phyloP scores from a whole-genome alignment of 306 rosid genomes.

The apple (Malus domestica) region DNA sequence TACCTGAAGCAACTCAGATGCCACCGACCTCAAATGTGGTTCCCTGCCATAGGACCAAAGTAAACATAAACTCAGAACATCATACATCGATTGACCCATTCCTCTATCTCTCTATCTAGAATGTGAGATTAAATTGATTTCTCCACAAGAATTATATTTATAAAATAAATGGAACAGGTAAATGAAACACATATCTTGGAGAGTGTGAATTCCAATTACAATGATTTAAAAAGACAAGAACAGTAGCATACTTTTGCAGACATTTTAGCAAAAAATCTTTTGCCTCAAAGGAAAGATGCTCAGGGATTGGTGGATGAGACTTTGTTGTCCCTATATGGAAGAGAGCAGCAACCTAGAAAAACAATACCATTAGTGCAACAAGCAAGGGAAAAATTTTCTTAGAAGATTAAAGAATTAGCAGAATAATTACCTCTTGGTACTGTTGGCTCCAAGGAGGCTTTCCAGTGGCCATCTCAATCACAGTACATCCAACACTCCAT shows the following conservation, averaged over 20 bases:
- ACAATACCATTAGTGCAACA: slow-evolving; percentile 29
- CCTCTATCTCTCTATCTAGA: not conserved
- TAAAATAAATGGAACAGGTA: not conserved
- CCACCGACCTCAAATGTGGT: slow-evolving; percentile 68
- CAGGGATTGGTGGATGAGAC: slow-evolving; percentile 99
- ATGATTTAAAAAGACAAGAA: slow-evolving; percentile 11
- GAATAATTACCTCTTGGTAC: slow-evolving; percentile 73
- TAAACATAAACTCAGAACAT: not conserved
- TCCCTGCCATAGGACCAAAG: slow-evolving; percentile 58
- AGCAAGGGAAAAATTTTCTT: slow-evolving; percentile 5
- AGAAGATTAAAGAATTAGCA: not conserved
- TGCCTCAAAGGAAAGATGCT: slow-evolving; percentile 77
- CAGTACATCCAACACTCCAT: slow-evolving; percentile 99
- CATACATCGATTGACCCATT: not conserved
- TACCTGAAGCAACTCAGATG: slow-evolving; percentile 93
- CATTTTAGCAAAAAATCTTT: slow-evolving; percentile 92
- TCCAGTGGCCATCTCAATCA: slow-evolving; percentile 99
- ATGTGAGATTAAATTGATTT: not conserved
- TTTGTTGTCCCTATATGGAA: slow-evolving; percentile 94
- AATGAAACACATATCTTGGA: not conserved
- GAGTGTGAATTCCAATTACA: slow-evolving; percentile 4
- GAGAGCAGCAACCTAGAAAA: slow-evolving; percentile 90
- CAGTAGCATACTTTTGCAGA: slow-evolving; percentile 67
- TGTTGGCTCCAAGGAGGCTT: slow-evolving; percentile 99
- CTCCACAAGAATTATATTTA: not conserved